Evolutionary conservation across 768 basidiomycete genomes (phyloP).

Genomic region (Suillus subalutaceus): DNA sequence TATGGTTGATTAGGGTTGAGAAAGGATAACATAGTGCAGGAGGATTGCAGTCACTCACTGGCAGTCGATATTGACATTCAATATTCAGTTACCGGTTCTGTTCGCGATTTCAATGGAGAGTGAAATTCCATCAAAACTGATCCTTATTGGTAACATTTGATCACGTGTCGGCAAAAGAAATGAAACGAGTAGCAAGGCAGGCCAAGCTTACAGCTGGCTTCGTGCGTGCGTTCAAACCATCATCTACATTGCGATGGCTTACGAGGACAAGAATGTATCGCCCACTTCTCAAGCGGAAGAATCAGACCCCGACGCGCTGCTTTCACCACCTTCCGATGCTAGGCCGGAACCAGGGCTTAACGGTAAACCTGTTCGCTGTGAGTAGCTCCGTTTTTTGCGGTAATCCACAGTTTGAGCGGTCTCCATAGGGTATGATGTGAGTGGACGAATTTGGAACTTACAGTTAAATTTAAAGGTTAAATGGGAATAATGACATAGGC

Average conservation of each 20-base stretch:
- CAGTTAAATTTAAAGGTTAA: slow-evolving; percentile 16
- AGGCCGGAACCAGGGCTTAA: slow-evolving; percentile 76
- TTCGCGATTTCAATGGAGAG: not conserved
- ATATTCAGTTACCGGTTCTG: not conserved
- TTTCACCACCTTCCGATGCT: slow-evolving; percentile 50
- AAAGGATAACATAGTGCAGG: not conserved
- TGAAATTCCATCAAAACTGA: not conserved
- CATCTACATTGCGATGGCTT: slow-evolving; percentile 1
- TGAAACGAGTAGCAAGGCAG: not conserved
- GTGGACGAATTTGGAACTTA: slow-evolving; percentile 34
- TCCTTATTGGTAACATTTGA: not conserved
- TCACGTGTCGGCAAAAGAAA: not conserved
- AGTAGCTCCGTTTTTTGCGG: slow-evolving; percentile 36
- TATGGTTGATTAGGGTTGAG: not conserved
- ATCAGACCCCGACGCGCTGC: slow-evolving; percentile 47
- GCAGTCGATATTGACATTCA: too few relatives aligned
- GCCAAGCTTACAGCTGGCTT: not conserved
- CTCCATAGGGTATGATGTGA: slow-evolving; percentile 78
- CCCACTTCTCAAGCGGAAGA: slow-evolving; percentile 58
- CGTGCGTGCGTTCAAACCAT: not conserved
- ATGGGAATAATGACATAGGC: slow-evolving; percentile 49
- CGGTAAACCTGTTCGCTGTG: slow-evolving; percentile 81
- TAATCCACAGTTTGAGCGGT: slow-evolving; percentile 9
- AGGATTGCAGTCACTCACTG: not conserved
- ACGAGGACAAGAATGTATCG: slow-evolving; percentile 21